A percentile compares a stretch with the other conserved stretches of the same genome.
These are phyloP conservation scores for Metschnikowia kunwiensis DNA, from an alignment of 805 yeast genomes.

Conservation along the genomic window DNA sequence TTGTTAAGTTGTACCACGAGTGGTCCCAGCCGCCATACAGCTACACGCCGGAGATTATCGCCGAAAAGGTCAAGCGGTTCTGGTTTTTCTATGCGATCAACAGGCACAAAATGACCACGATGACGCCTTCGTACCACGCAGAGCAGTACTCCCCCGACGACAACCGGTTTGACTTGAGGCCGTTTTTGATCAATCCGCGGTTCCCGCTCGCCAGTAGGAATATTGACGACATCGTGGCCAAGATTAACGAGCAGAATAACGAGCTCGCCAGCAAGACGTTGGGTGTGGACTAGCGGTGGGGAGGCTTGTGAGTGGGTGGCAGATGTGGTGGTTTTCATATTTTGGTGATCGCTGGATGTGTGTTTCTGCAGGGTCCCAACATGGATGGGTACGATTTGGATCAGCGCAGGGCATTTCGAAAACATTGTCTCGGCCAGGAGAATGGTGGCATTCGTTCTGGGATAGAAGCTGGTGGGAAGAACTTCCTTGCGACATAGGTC, in stretches of 20 bases:
- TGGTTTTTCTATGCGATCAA: slow-evolving; percentile 93
- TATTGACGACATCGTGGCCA: slow-evolving; percentile 74
- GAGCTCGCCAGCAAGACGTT: slow-evolving; percentile 28
- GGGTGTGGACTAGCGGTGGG: slow-evolving; percentile 51
- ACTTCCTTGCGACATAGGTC: no score
- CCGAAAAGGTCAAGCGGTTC: slow-evolving; percentile 88
- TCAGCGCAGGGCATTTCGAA: no score
- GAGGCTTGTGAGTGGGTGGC: no score
- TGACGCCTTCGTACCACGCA: slow-evolving; percentile 96
- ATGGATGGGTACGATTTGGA: no score
- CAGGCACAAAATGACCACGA: slow-evolving; percentile 95
- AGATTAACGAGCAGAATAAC: slow-evolving; percentile 43
- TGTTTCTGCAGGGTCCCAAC: no score
- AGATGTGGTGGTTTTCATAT: no score
- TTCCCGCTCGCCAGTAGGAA: slow-evolving; percentile 87
- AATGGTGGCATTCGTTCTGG: no score
- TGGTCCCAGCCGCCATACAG: slow-evolving; percentile 74
- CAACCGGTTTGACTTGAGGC: slow-evolving; percentile 91
- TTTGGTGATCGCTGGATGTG: no score
- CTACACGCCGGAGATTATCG: slow-evolving; percentile 78
- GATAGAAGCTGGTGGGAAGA: no score
- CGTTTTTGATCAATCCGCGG: slow-evolving; percentile 88
- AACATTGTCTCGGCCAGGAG: no score
- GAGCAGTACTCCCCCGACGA: slow-evolving; percentile 98
- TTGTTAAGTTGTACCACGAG: slow-evolving; percentile 80